These are phyloP conservation scores for Pyricularia sp. DNA, from an alignment of 2,329 filamentous ascomycete genomes.

Conservation along the genomic window DNA sequence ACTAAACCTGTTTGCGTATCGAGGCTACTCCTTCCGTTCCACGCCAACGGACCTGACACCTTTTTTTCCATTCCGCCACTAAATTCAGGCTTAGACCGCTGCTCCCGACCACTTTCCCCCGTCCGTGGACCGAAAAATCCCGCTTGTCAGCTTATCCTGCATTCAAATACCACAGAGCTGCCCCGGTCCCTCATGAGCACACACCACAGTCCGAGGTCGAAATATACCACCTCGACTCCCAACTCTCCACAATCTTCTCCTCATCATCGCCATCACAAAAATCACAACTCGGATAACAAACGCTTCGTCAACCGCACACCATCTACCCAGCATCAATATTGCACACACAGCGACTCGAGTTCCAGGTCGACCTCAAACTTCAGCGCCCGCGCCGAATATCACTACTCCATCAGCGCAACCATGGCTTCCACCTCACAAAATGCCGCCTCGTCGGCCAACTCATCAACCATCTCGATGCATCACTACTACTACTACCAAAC, in stretches of 20 bases:
- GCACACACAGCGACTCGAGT: neutral
- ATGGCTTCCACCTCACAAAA: neutral
- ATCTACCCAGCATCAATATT: neutral
- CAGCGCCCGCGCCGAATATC: neutral
- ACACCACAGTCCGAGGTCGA: neutral
- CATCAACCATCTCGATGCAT: neutral
- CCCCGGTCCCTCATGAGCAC: neutral
- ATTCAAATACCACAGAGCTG: neutral
- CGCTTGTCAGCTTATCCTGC: neutral
- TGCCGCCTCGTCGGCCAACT: neutral
- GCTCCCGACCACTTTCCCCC: neutral
- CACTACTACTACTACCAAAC: constrained; percentile 57
- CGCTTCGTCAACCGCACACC: neutral
- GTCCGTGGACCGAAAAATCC: neutral
- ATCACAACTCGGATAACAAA: neutral
- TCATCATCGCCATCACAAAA: neutral
- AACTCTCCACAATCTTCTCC: neutral
- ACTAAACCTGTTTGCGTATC: neutral
- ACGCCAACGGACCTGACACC: neutral
- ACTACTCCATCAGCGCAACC: neutral
- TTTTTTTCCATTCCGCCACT: neutral
- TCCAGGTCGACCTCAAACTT: neutral
- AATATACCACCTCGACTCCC: neutral
- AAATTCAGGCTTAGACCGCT: neutral
- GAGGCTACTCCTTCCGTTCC: neutral